Percentiles rank a stretch among this genome's conserved stretches.
Evolutionary conservation across 768 basidiomycete species (phyloP).

Genomic region (Amanita pseudoporphyria): DNA sequence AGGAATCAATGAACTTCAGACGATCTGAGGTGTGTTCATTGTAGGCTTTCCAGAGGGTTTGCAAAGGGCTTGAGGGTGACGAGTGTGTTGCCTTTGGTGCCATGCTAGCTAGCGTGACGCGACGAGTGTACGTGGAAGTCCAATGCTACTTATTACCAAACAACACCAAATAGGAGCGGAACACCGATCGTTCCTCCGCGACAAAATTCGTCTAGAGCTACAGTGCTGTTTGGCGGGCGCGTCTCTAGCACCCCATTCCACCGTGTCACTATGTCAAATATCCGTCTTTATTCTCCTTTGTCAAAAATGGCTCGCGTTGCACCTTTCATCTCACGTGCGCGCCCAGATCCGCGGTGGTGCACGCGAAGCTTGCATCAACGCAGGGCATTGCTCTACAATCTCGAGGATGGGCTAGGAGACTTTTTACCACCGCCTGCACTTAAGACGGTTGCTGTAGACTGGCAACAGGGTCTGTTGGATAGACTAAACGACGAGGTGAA

Average conservation of each 20-base stretch:
- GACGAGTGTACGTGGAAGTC: slow-evolving; percentile 26
- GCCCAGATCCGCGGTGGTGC: slow-evolving; percentile 13
- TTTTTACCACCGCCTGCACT: slow-evolving; percentile 74
- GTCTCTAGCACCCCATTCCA: slow-evolving; percentile 1
- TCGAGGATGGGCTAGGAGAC: slow-evolving; percentile 64
- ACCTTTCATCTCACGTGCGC: background rate
- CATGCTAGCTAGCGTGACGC: too few relatives aligned
- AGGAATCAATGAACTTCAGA: slow-evolving; percentile 90
- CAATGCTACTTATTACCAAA: slow-evolving; percentile 11
- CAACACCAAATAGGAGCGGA: too few relatives aligned
- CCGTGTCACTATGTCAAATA: slow-evolving; percentile 1
- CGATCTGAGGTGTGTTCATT: slow-evolving; percentile 65
- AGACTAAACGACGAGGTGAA: slow-evolving; percentile 67
- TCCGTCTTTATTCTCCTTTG: slow-evolving; percentile 4
- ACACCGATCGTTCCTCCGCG: too few relatives aligned
- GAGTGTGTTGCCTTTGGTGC: slow-evolving; percentile 26
- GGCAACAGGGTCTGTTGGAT: slow-evolving; percentile 75
- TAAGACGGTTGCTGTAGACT: slow-evolving; percentile 66
- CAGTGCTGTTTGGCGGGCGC: background rate
- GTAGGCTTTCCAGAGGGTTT: slow-evolving; percentile 71
- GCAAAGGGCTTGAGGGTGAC: slow-evolving; percentile 24
- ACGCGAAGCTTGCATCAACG: slow-evolving; percentile 40
- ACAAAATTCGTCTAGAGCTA: slow-evolving; percentile 9
- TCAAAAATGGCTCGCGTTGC: slow-evolving; percentile 15
- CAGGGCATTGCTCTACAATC: slow-evolving; percentile 49